Percentiles rank a stretch among this genome's conserved stretches.
phyloP scores from a whole-genome alignment of 2,329 filamentous ascomycete genomes.

The Nigrograna mackinnonii region DNA sequence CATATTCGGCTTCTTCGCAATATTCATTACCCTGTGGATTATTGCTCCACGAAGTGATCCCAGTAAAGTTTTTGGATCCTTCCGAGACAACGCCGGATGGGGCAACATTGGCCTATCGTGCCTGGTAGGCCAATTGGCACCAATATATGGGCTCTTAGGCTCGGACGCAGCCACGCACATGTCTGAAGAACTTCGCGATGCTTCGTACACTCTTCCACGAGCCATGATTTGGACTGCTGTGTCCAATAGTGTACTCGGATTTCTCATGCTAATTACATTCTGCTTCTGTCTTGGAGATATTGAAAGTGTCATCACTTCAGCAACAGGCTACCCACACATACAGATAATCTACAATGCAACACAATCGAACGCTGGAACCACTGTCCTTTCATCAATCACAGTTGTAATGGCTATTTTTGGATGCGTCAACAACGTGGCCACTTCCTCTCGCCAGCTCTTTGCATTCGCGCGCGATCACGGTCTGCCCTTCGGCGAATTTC shows the following conservation, averaged over 20 bases:
- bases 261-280: conserved; percentile 40
- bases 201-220: conserved; percentile 37
- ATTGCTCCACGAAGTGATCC: conserved; percentile 24
- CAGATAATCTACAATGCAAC: conserved; percentile 44
- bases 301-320: conserved; percentile 13
- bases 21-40: conserved; percentile 42
- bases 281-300: conserved; percentile 28
- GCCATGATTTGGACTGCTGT: conserved; percentile 46
- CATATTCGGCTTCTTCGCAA: conserved; percentile 54
- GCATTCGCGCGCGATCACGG: conserved; percentile 6
- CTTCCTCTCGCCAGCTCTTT: conserved; percentile 7
- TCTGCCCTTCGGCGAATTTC: conserved; percentile 2
- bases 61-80: conserved; percentile 24
- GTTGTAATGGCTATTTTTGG: conserved; percentile 10
- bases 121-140: conserved; percentile 23
- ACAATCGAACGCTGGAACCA: conserved; percentile 23
- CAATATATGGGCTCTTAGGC: conserved; percentile 26
- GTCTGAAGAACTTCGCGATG: conserved; percentile 38
- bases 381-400: conserved; percentile 24
- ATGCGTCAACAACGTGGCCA: conserved; percentile 41
- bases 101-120: conserved; percentile 24
- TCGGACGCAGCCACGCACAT: conserved; percentile 34
- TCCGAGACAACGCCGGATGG: conserved; percentile 31
- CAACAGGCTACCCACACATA: conserved; percentile 47
- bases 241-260: conserved; percentile 42